A percentile compares a stretch with the other conserved stretches of the same genome.
Conservation (phyloP, 371 early-diverging fungal genomes). For the Lichtheimia corymbifera region DNA sequence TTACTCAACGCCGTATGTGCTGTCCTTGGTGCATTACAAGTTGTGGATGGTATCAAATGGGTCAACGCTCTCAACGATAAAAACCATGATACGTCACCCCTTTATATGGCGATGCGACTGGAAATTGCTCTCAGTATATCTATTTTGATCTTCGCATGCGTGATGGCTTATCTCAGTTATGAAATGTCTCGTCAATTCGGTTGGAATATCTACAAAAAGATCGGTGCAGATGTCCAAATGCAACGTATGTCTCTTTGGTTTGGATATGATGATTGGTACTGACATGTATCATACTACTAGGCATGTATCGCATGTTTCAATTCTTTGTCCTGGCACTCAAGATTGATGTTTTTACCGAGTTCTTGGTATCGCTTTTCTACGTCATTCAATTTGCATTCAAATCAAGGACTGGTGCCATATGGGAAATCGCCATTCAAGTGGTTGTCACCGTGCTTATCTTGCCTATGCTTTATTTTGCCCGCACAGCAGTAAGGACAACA, state of each 20-base stretch:
- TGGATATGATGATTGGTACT: neutral
- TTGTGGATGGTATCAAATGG: constrained; percentile 51
- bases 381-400: constrained; percentile 41
- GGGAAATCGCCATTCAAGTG: constrained; percentile 39
- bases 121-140: constrained; percentile 42
- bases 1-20: constrained; percentile 46
- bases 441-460: constrained; percentile 41
- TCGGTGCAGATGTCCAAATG: constrained; percentile 38
- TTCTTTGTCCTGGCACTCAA: constrained; percentile 51
- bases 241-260: constrained; percentile 23
- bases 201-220: constrained; percentile 45
- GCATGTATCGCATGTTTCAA: constrained; percentile 49
- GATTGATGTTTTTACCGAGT: constrained; percentile 48
- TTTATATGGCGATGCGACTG: constrained; percentile 38
- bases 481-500: constrained; percentile 35
- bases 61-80: constrained; percentile 23
- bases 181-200: constrained; percentile 40
- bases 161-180: constrained; percentile 33
- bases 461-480: constrained; percentile 47
- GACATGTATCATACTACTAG: constrained; percentile 10
- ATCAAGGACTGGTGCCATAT: constrained; percentile 17
- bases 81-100: constrained; percentile 17
- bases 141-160: constrained; percentile 32
- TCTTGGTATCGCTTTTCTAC: constrained; percentile 49
- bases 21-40: constrained; percentile 43